These are phyloP conservation scores for Chaetomium globosum DNA, from an alignment of 2,329 filamentous ascomycete species.

Conservation along the genomic window DNA sequence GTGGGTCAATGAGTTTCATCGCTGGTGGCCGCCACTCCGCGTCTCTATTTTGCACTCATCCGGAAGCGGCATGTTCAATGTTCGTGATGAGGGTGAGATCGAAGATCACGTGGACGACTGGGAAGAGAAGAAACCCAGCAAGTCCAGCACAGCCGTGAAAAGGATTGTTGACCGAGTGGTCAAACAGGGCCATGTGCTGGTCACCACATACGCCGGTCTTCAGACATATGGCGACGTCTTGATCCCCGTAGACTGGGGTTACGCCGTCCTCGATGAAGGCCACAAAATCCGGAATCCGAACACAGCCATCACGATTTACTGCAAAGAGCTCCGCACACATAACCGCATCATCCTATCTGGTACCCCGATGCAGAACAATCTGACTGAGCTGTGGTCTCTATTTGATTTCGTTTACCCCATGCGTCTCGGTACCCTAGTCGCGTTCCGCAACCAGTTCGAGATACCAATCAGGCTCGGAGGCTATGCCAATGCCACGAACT, in stretches of 20 bases:
- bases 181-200: constrained; percentile 83
- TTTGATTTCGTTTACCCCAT: constrained; percentile 98
- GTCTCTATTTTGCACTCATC: constrained; percentile 95
- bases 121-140: constrained; percentile 47
- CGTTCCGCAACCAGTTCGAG: constrained; percentile 89
- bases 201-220: constrained; percentile 95
- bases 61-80: constrained; percentile 92
- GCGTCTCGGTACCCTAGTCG: constrained; percentile 87
- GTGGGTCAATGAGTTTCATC: constrained; percentile 98
- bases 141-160: constrained; percentile 69
- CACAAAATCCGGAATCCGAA: constrained; percentile 98
- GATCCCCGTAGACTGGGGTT: constrained; percentile 84
- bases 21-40: constrained; percentile 98
- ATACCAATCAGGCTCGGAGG: constrained; percentile 91
- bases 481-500: constrained; percentile 90
- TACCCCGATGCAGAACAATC: constrained; percentile 96
- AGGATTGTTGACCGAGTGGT: constrained; percentile 81
- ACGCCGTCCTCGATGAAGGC: constrained; percentile 92
- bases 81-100: constrained; percentile 63
- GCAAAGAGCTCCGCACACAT: constrained; percentile 87
- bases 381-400: constrained; percentile 92
- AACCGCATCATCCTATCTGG: constrained; percentile 93
- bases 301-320: constrained; percentile 89
- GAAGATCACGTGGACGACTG: constrained; percentile 57
- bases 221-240: constrained; percentile 86